Evolutionary conservation across 768 basidiomycete genomes (phyloP).

Genomic region (Kwoniella dendrophila): DNA sequence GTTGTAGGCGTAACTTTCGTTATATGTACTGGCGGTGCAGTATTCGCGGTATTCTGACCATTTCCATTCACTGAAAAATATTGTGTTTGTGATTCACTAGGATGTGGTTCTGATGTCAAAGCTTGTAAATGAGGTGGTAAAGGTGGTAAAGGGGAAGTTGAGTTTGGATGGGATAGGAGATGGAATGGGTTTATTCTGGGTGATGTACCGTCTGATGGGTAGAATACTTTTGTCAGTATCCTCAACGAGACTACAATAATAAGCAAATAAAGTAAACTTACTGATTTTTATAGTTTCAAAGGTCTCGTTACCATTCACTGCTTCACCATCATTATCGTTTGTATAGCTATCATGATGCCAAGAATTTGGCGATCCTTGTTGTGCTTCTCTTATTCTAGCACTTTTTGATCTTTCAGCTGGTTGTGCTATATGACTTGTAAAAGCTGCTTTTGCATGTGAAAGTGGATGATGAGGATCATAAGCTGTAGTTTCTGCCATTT

Average conservation of each 20-base stretch:
- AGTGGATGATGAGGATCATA: slow-evolving; percentile 23
- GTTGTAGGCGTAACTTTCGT: slow-evolving; percentile 48
- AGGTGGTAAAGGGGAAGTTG: slow-evolving; percentile 29
- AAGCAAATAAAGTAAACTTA: slow-evolving; percentile 13
- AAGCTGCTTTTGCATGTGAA: slow-evolving; percentile 26
- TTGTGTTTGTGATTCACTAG: slow-evolving; percentile 20
- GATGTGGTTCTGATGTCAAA: slow-evolving; percentile 16
- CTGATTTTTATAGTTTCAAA: slow-evolving; percentile 20
- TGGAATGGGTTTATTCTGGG: slow-evolving; percentile 54
- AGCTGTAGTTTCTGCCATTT: slow-evolving; percentile 13
- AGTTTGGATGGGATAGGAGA: slow-evolving; percentile 42
- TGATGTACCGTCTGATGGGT: slow-evolving; percentile 17
- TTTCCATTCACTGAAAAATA: no score
- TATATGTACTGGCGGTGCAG: slow-evolving; percentile 40
- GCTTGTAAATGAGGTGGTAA: slow-evolving; percentile 39
- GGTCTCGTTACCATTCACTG: slow-evolving; percentile 4
- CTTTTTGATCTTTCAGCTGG: slow-evolving; percentile 19
- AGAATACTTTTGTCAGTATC: background rate
- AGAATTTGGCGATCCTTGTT: background rate
- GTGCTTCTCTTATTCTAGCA: slow-evolving; percentile 19
- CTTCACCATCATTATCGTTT: background rate
- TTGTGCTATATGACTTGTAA: slow-evolving; percentile 15
- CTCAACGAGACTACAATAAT: no score
- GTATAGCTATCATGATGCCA: background rate
- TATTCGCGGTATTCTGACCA: background rate